phyloP scores from a whole-genome alignment of 2,329 filamentous ascomycete species.

The Colletotrichum destructivum region DNA sequence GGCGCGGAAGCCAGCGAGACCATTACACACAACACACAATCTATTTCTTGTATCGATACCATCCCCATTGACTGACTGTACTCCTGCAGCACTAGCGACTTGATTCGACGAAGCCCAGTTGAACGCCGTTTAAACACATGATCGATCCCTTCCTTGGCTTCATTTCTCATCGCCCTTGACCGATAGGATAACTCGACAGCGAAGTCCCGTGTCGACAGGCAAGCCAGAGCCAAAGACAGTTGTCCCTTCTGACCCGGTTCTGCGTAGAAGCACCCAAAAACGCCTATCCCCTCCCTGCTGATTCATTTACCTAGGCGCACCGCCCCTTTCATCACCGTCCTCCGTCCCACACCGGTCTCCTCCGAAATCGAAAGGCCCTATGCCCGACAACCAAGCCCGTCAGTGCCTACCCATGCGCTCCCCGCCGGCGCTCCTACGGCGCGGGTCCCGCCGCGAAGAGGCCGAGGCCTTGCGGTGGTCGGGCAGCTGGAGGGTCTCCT shows the following conservation, averaged over 20 bases:
- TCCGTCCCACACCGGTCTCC: neutral
- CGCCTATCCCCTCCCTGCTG: neutral
- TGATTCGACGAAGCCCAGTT: neutral
- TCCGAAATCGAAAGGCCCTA: neutral
- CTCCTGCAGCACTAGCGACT: too few species aligned
- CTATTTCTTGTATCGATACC: neutral
- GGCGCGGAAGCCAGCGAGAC: slow-evolving; percentile 31
- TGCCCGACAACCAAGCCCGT: neutral
- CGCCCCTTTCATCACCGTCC: neutral
- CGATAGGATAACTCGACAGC: neutral
- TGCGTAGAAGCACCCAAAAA: neutral
- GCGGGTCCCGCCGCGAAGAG: slow-evolving; percentile 25
- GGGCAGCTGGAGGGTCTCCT: slow-evolving; percentile 40
- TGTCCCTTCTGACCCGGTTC: neutral
- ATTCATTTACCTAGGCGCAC: neutral
- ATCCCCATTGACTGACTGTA: neutral
- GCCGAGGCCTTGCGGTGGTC: slow-evolving; percentile 37
- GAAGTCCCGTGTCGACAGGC: neutral
- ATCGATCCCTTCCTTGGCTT: neutral
- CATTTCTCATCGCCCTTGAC: neutral
- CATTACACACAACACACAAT: slow-evolving; percentile 7
- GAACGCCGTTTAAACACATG: neutral
- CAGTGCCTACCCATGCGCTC: slow-evolving; percentile 40
- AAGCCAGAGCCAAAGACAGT: neutral
- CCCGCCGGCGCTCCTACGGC: slow-evolving; percentile 41